Evolutionary conservation across 306 rosid species (phyloP), one percentile per base, ranked within the genome.

Genomic region (Cicer bijugum): DNA sequence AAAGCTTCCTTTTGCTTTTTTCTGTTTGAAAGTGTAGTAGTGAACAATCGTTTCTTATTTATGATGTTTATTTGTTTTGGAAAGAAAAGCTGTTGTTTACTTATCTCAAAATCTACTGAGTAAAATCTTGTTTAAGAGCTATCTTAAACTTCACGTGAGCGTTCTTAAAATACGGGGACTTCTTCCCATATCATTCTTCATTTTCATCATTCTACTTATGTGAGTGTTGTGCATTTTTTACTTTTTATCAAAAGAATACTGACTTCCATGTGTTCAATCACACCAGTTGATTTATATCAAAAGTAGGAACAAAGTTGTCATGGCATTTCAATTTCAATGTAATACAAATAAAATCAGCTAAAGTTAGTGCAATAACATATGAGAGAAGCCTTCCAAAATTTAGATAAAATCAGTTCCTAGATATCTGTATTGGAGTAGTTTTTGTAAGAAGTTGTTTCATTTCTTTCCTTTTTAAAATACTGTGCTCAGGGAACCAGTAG

Each of bases 401-500:
- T 28, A 4, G 35, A 28, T 28, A 4, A 28, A 3, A 28, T 28
- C 35, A 28, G 35, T 28, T 28, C 35, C 35, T 28, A 28, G 35
- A 5, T 28, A 28, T 28, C 35, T 28, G 5, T 28, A 28, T 28
- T 4, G 35, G 35, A 28, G n/a, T 48, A 48, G 39, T 45, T 10
- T 40, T 7, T 67, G 1, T 20, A 58, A 19, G 52, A 28, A 72
- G 43, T 77, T 44, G 0, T 73, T 46, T 7, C 28, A 64, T 53
- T 16, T 12, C n/a, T 71, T 14, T 37, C 6, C 47, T 10, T 38
- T 52, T 12, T 4, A 6, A 46, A 83, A 35, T 80, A 11, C 75
- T 55, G 38, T 80, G 8, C 63, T 43, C 78, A 95, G 99, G 99
- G 99, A 9, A 95, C 99, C 6, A 89, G 93, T 1, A 85, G 97